A percentile compares a stretch with the other conserved stretches of the same genome.
These are phyloP conservation scores for Tylopilus rubrobrunneus DNA, from an alignment of 768 basidiomycete genomes.

Conservation along the genomic window DNA sequence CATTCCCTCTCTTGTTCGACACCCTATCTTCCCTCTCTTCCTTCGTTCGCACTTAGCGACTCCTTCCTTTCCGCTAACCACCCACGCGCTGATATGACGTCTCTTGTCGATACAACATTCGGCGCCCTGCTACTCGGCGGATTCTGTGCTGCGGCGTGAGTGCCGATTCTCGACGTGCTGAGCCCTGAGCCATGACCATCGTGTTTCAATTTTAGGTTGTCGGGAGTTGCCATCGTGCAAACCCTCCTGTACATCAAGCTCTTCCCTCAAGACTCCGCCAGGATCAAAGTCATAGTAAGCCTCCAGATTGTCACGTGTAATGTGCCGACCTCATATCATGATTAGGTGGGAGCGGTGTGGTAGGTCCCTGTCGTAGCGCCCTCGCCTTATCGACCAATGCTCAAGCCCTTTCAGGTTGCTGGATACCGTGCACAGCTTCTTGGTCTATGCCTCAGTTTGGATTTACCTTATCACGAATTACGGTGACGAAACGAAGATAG, in stretches of 20 bases:
- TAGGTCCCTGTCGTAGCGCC: not conserved
- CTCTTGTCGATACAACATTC: slow-evolving; percentile 16
- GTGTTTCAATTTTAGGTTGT: slow-evolving; percentile 17
- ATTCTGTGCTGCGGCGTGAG: slow-evolving; percentile 28
- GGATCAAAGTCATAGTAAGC: slow-evolving; percentile 25
- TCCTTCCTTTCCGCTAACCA: not conserved
- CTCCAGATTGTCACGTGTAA: not conserved
- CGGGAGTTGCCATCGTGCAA: slow-evolving; percentile 27
- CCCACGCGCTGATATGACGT: slow-evolving; percentile 5
- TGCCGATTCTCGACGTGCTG: not conserved
- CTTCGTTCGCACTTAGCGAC: not conserved
- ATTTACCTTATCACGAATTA: slow-evolving; percentile 42
- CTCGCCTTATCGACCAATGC: not conserved
- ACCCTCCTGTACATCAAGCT: slow-evolving; percentile 28
- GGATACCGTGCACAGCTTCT: slow-evolving; percentile 38
- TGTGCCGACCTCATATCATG: not conserved
- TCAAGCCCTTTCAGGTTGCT: slow-evolving; percentile 20
- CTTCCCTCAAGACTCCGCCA: slow-evolving; percentile 22
- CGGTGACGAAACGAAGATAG: slow-evolving; percentile 36
- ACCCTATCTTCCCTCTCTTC: not conserved
- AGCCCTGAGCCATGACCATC: not conserved
- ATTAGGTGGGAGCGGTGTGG: slow-evolving; percentile 29
- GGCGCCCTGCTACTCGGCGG: slow-evolving; percentile 31
- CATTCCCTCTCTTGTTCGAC: not conserved
- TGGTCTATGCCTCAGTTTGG: slow-evolving; percentile 41